A percentile compares a stretch with the other conserved stretches of the same genome.
Evolutionary conservation across 2,329 filamentous ascomycete species (phyloP).

Genomic region (Colletotrichum eremochloae): DNA sequence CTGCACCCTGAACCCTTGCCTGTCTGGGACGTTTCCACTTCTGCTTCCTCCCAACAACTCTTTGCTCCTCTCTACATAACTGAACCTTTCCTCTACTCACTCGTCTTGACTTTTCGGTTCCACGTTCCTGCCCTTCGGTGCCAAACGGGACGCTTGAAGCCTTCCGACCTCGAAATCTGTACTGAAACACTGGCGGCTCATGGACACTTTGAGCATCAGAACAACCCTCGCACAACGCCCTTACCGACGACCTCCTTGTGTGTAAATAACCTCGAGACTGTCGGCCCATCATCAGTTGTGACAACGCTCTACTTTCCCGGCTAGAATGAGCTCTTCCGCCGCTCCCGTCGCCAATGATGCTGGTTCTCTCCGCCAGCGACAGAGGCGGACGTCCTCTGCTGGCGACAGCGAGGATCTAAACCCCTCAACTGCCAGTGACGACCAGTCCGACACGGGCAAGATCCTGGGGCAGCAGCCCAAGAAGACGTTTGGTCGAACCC

Average conservation of each 20-base stretch:
- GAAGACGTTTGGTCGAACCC: conserved; percentile 92
- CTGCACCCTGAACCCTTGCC: conserved; percentile 22
- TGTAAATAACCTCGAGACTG: conserved; percentile 30
- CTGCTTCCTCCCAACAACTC: conserved; percentile 20
- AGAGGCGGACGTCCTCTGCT: conserved; percentile 23
- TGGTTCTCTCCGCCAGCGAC: conserved; percentile 37
- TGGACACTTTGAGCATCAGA: conserved; percentile 39
- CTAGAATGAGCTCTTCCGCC: conserved; percentile 45
- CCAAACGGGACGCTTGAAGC: conserved; percentile 7
- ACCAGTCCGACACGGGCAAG: conserved; percentile 13
- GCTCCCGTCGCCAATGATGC: conserved; percentile 36
- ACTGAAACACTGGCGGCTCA: conserved; percentile 38
- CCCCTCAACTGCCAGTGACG: conserved; percentile 12
- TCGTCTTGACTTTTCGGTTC: neutral
- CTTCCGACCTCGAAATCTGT: conserved; percentile 3
- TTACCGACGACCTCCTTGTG: conserved; percentile 40
- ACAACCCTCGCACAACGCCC: conserved; percentile 35
- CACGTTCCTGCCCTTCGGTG: neutral
- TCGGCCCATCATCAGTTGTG: conserved; percentile 5
- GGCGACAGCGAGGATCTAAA: conserved; percentile 25
- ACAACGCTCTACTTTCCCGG: neutral
- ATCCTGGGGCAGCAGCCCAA: conserved; percentile 55
- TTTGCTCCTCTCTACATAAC: conserved; percentile 6
- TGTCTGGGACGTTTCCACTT: conserved; percentile 36
- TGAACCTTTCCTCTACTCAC: neutral